These are phyloP conservation scores for Aegilops longissima DNA, from an alignment of 176 grass and related monocot genomes.

Conservation along the genomic window DNA sequence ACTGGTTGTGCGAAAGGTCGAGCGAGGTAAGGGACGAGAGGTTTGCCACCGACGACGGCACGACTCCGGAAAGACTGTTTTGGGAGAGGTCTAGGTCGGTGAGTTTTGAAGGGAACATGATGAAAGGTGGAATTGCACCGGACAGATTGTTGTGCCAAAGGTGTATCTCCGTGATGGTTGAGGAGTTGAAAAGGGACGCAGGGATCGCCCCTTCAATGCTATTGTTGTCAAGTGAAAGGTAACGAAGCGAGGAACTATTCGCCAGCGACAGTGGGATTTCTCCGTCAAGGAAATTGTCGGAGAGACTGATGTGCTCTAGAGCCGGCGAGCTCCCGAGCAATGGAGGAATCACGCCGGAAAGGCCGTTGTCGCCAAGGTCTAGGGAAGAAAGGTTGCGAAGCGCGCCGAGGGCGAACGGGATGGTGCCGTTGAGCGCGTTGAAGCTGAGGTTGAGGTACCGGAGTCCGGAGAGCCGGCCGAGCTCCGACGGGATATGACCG, in stretches of 20 bases:
- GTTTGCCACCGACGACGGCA: constrained; percentile 40
- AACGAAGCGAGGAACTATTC: neutral
- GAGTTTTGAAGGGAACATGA: neutral
- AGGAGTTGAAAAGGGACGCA: constrained; percentile 18
- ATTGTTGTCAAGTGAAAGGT: constrained; percentile 36
- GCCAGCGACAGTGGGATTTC: no score
- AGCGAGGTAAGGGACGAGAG: constrained; percentile 26
- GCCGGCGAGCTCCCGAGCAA: neutral
- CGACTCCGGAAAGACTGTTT: constrained; percentile 30
- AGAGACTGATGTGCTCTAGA: neutral
- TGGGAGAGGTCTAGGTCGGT: neutral
- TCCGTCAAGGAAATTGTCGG: no score
- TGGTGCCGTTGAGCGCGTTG: neutral
- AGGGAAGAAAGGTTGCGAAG: neutral
- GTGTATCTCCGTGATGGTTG: neutral
- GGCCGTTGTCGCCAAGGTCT: neutral
- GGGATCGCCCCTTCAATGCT: constrained; percentile 37
- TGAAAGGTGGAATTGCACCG: neutral
- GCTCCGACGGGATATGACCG: neutral
- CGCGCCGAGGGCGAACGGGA: neutral
- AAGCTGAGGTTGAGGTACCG: no score
- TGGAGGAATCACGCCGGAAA: neutral
- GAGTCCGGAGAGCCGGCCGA: no score
- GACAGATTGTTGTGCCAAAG: neutral
- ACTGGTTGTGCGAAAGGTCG: constrained; percentile 18